phyloP scores from a whole-genome alignment of 805 yeast genomes.

The Zygoascus biomembranicola region DNA sequence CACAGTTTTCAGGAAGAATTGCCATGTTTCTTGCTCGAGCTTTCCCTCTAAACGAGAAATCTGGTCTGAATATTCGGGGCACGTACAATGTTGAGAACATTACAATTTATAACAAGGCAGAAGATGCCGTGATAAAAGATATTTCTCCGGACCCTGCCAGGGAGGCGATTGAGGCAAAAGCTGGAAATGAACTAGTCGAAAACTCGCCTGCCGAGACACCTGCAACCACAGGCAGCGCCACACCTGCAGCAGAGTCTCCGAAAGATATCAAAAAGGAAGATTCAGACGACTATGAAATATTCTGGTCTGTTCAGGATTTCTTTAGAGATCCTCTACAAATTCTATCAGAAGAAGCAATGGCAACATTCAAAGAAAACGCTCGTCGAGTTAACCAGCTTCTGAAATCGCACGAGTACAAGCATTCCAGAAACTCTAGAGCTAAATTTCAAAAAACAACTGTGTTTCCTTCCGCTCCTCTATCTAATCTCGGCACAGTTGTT shows the following conservation, averaged over 20 bases:
- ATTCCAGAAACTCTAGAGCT: background rate
- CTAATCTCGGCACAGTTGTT: background rate
- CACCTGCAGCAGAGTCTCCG: background rate
- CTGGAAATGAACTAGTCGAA: background rate
- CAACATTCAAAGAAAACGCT: background rate
- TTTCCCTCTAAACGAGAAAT: slow-evolving; percentile 28
- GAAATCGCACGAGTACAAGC: background rate
- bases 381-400: background rate
- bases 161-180: slow-evolving; percentile 1
- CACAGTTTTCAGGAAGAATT: slow-evolving; percentile 28
- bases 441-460: background rate
- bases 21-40: slow-evolving; percentile 29
- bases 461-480: background rate
- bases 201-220: slow-evolving; percentile 13
- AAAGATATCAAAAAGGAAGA: slow-evolving; percentile 4
- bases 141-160: background rate
- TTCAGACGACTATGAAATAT: slow-evolving; percentile 11
- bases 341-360: background rate
- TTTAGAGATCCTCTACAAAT: background rate
- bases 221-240: slow-evolving; percentile 5
- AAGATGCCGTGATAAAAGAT: slow-evolving; percentile 3
- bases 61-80: slow-evolving; percentile 31
- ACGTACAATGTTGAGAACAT: slow-evolving; percentile 27
- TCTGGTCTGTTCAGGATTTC: slow-evolving; percentile 1
- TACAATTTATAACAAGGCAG: slow-evolving; percentile 18